Evolutionary conservation across 164 flowering plant genomes (phyloP), one percentile per base, ranked within the genome.

Genomic region (Vitis amurensis): DNA sequence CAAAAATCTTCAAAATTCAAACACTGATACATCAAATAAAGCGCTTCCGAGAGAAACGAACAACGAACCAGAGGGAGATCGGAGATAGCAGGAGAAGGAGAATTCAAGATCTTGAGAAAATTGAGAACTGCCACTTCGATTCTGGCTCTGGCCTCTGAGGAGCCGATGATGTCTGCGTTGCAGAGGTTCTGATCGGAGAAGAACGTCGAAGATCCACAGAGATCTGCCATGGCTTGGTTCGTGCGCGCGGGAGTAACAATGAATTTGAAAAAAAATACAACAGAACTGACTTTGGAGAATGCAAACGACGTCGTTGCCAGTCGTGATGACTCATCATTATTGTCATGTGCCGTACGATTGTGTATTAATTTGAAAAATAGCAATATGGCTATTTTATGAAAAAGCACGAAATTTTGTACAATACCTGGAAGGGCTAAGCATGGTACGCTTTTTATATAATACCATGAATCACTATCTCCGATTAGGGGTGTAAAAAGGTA

Each of bases 111-210:
- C 78, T 76, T 85, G 70, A 95, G 93, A 71, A 93, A 90, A 77
- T 79, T 87, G 66, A 93, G 86, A 6, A 90, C 91, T 8, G 98
- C 86, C 0, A 93, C 89, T 84, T 95, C 89, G 61, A 93, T 93
- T 76, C 99, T 75, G 8, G 93, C 93, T 72, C 86, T 84, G 59
- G 88, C 99, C 97, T 91, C 84, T 50, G 66, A 56, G 95, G 91
- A 51, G 88, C 74, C 44, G 53, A 91, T 86, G 69, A 94, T 83
- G 60, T 91, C 97, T 68, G 98, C 97, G 68, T 78, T 81, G 75
- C 91, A 91, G 79, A 89, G 89, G 9, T 73, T 71, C 75, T 90
- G 91, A 77, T 94, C 97, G 31, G 94, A 78, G 84, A 86, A 86
- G 84, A 92, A 90, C 55, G 60, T 55, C 15, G 91, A 78, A 37